Percentiles rank a stretch among this genome's conserved stretches.
Evolutionary conservation across 805 yeast genomes (phyloP).

Genomic region (Cyberlindnera mrakii): DNA sequence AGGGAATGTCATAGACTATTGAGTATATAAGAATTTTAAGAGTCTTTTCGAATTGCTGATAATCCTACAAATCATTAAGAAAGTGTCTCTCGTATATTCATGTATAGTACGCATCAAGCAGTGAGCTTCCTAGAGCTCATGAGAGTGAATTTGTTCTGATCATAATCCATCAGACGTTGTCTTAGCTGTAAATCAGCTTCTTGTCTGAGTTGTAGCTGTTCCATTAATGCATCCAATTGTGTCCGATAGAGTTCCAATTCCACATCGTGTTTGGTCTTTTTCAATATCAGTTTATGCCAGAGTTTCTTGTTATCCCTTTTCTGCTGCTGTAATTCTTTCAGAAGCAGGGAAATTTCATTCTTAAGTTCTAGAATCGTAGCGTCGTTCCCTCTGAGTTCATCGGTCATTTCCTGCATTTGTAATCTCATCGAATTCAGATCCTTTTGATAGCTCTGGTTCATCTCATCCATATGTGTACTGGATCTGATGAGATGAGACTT

Average conservation of each 20-base stretch:
- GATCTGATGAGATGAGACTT: constrained; percentile 5
- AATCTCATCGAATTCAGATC: constrained; percentile 7
- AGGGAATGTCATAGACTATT: not conserved
- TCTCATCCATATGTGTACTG: constrained; percentile 3
- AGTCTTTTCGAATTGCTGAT: not conserved
- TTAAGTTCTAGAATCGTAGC: not conserved
- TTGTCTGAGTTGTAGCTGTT: constrained; percentile 16
- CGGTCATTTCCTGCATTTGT: not conserved
- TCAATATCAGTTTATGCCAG: constrained; percentile 3
- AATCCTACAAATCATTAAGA: not conserved
- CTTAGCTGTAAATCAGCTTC: constrained; percentile 16
- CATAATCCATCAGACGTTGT: constrained; percentile 12
- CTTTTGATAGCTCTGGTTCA: constrained; percentile 6
- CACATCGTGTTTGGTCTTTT: constrained; percentile 8
- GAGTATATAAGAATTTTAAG: too few species aligned
- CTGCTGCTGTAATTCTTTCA: not conserved
- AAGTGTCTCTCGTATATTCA: not conserved
- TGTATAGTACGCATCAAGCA: not conserved
- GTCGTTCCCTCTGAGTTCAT: not conserved
- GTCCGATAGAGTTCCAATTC: constrained; percentile 12
- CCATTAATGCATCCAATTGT: constrained; percentile 10
- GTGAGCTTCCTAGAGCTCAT: not conserved
- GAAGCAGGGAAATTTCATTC: not conserved
- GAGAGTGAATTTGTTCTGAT: constrained; percentile 1
- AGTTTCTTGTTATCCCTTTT: constrained; percentile 1